Base-by-base conservation (phyloP, 2,329 filamentous ascomycete species). In the Trichophyton verrucosum region DNA sequence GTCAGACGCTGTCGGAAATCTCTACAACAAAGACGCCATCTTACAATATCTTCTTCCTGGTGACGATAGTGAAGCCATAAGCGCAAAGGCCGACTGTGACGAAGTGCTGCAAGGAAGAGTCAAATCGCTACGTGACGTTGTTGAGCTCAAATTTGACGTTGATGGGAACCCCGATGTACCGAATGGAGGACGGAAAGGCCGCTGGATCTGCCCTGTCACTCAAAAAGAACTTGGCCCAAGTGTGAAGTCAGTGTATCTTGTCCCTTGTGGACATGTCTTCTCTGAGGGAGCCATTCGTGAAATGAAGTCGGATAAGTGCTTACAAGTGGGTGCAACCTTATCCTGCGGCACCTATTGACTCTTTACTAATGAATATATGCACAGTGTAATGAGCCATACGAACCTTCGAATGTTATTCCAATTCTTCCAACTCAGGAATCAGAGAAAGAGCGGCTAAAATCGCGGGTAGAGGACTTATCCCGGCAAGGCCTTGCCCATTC, bases 201-300 rank as follows among this genome's bases (percentile, higher is more conserved):
- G 80, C 61, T 91, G 86, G 82, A 82, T 89, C 30, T 99, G 94
- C 69, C 91, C 92, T 0, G 82, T 97, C 60, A 95, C 91, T 1
- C 83, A 88, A 68, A 95, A 95, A 71, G 86, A 88, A 71, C 76
- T 99, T 24, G 94, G 94, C 0, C 85, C 91, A 0, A 80, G 80
- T 3, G 85, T 86, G 15, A 92, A 87, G 73, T 81, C 90, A 0
- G 89, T 95, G 1, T 99, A 97, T 68, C 69, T 99, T 2, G 89
- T 97, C 3, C 94, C 94, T 0, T 99, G 94, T 69, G 95, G 94
- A 0, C 95, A 99, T 77, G 91, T 89, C 0, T 97, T 97, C 74
- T 86, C 89, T 0, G 91, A 95, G 63, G 84, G 85, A 59, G 90
- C 91, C 6, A 86, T 97, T 65, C 88, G 86, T 66, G 88, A 94